Evolutionary conservation across 345 rosid species (phyloP), one percentile per base, ranked within the genome.

Genomic region (Gossypium mustelinum): DNA sequence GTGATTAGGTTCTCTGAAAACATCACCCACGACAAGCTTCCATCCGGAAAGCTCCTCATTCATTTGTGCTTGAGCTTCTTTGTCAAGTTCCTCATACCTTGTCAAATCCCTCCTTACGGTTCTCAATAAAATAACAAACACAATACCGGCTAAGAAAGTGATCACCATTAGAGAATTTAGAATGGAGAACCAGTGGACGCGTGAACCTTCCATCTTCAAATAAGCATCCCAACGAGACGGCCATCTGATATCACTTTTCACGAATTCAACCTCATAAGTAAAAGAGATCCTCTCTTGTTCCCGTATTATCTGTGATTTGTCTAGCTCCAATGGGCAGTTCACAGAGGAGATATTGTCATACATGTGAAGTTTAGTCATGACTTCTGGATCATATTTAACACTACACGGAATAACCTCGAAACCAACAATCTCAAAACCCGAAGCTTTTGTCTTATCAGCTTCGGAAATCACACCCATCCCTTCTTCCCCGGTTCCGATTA

Each of bases 171-270:
- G 89, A 2, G 97, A 91, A 79, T 91, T 91, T 29, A 91, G 77
- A 78, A 91, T 89, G 3, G 97, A 91, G 79, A 91, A 91, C 97
- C 97, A 91, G 78, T 86, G 97, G 55, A 91, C 92, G 29, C 94
- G 90, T 55, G 92, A 89, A 76, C 97, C 97, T 84, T 89, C 92
- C 94, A 91, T 89, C 79, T 84, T 91, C 87, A 91, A 78, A 78
- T 91, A 91, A 59, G 92, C 92, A 87, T 91, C 97, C 97, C 97
- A 91, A 51, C 97, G 84, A 13, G 97, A 91, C 68, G 93, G 92
- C 97, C 63, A 59, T 24, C 63, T 58, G 24, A 24, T 24, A 22
- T 58, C 27, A 20, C 63, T 58, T 25, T 58, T 58, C 29, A 24
- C 63, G 12, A 58, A 58, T 11, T 58, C 63, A 58, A 58, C 63